phyloP scores from a whole-genome alignment of 2,329 filamentous ascomycete species.

The Arachnopeziza araneosa region DNA sequence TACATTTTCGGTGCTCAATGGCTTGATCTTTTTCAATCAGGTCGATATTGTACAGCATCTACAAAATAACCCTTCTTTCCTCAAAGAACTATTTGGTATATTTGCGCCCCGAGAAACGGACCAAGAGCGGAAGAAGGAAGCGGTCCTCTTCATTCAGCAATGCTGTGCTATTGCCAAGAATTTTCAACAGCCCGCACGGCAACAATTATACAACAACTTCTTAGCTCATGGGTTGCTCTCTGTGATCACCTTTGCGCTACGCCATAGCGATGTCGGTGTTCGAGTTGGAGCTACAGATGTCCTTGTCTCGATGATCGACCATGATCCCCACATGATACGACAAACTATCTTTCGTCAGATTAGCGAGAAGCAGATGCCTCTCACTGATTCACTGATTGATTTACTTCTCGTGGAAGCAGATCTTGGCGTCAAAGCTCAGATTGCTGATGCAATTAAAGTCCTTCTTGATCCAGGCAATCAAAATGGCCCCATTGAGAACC shows the following conservation, averaged over 20 bases:
- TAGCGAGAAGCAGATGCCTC: slow-evolving; percentile 73
- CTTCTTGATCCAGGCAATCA: slow-evolving; percentile 70
- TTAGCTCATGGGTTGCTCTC: slow-evolving; percentile 79
- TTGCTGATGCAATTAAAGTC: slow-evolving; percentile 92
- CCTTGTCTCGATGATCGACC: slow-evolving; percentile 87
- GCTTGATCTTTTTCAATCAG: slow-evolving; percentile 97
- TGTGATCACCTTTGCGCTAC: slow-evolving; percentile 87
- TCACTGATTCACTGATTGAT: slow-evolving; percentile 91
- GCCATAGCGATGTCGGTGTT: slow-evolving; percentile 76
- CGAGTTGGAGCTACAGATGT: slow-evolving; percentile 92
- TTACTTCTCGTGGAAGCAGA: slow-evolving; percentile 87
- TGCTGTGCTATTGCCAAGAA: slow-evolving; percentile 94
- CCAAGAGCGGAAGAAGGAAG: slow-evolving; percentile 78
- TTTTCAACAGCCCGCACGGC: slow-evolving; percentile 75
- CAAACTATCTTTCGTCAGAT: slow-evolving; percentile 90
- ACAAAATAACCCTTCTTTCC: slow-evolving; percentile 71
- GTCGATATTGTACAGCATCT: slow-evolving; percentile 95
- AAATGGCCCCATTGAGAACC: slow-evolving; percentile 53
- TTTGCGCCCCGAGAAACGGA: slow-evolving; percentile 64
- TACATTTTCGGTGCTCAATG: slow-evolving; percentile 95
- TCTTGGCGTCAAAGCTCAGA: slow-evolving; percentile 88
- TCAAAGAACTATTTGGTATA: slow-evolving; percentile 82
- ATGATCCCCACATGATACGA: slow-evolving; percentile 91
- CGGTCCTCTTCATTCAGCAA: slow-evolving; percentile 93
- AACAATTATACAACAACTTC: slow-evolving; percentile 84